These are phyloP conservation scores for Rhodotorula sp. DNA, from an alignment of 1,284 basidiomycete genomes.

Conservation along the genomic window DNA sequence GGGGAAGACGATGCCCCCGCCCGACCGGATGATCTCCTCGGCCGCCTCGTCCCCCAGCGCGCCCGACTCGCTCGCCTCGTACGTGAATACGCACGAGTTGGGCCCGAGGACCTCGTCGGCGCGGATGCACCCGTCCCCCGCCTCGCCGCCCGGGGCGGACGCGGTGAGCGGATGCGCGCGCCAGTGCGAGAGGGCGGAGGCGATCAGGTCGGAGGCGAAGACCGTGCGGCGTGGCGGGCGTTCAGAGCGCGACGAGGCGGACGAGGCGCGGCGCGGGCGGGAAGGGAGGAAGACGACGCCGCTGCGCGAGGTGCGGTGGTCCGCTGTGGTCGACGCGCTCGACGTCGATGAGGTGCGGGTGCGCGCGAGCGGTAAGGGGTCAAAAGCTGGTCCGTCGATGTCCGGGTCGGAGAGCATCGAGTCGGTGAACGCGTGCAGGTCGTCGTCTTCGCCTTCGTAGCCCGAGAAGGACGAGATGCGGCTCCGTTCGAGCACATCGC, in stretches of 20 bases:
- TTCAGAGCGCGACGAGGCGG: neutral
- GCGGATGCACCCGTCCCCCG: conserved; percentile 2
- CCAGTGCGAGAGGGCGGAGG: conserved; percentile 36
- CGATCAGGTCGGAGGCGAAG: conserved; percentile 39
- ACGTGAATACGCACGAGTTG: conserved; percentile 44
- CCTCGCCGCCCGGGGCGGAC: neutral
- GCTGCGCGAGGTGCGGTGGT: neutral
- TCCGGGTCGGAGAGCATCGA: conserved; percentile 41
- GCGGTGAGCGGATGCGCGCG: conserved; percentile 28
- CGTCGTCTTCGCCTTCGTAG: conserved; percentile 1
- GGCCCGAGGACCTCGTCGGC: conserved; percentile 45
- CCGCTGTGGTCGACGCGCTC: neutral
- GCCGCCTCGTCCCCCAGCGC: conserved; percentile 39
- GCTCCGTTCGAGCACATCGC: neutral
- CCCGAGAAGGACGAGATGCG: too few species aligned
- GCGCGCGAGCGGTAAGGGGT: conserved; percentile 6
- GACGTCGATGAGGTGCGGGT: neutral
- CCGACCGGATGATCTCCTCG: conserved; percentile 29
- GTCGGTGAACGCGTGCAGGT: conserved; percentile 23
- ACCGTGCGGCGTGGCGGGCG: conserved; percentile 7
- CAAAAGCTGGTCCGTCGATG: conserved; percentile 19
- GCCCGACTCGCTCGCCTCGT: conserved; percentile 15
- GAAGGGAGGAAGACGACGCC: neutral
- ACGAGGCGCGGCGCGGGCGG: neutral
- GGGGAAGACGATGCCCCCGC: conserved; percentile 33